Conservation (phyloP, 768 basidiomycete genomes). For the Boletus pseudopeckii region DNA sequence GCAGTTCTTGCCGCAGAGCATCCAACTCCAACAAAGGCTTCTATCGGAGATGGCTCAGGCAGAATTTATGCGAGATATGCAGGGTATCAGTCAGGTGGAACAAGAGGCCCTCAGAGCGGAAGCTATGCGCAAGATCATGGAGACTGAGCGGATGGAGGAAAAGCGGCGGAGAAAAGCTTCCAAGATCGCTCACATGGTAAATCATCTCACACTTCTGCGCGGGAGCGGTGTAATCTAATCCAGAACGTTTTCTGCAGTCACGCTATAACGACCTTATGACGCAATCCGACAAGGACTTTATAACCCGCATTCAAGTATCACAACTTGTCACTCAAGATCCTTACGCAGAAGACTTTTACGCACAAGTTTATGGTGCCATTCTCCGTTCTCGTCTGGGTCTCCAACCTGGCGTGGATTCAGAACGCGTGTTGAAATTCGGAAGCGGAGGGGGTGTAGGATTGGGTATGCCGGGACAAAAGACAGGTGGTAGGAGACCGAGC, state of each 20-base stretch:
- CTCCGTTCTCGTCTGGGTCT: constrained; percentile 75
- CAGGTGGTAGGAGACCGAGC: constrained; percentile 66
- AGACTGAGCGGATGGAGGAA: constrained; percentile 86
- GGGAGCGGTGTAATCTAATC: neutral
- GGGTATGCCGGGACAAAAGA: constrained; percentile 43
- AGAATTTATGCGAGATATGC: constrained; percentile 64
- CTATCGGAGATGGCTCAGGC: constrained; percentile 74
- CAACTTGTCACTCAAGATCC: constrained; percentile 97
- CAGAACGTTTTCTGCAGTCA: constrained; percentile 44
- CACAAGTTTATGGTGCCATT: constrained; percentile 89
- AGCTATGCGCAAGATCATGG: constrained; percentile 86
- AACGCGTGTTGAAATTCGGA: constrained; percentile 82
- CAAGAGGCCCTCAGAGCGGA: constrained; percentile 72
- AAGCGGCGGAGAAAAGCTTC: constrained; percentile 75
- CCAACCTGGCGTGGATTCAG: constrained; percentile 54
- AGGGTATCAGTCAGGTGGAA: constrained; percentile 54
- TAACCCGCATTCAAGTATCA: constrained; percentile 97
- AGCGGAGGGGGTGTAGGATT: constrained; percentile 86
- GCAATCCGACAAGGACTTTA: constrained; percentile 98
- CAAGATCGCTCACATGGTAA: constrained; percentile 88
- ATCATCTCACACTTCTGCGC: constrained; percentile 13
- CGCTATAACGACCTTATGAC: constrained; percentile 96
- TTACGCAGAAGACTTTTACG: constrained; percentile 97
- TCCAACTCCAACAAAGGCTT: constrained; percentile 71
- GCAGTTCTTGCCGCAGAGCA: constrained; percentile 56